Evolutionary conservation across 768 basidiomycete species (phyloP), one percentile per base, ranked within the genome.

Genomic region (Pleurotus giganteus): DNA sequence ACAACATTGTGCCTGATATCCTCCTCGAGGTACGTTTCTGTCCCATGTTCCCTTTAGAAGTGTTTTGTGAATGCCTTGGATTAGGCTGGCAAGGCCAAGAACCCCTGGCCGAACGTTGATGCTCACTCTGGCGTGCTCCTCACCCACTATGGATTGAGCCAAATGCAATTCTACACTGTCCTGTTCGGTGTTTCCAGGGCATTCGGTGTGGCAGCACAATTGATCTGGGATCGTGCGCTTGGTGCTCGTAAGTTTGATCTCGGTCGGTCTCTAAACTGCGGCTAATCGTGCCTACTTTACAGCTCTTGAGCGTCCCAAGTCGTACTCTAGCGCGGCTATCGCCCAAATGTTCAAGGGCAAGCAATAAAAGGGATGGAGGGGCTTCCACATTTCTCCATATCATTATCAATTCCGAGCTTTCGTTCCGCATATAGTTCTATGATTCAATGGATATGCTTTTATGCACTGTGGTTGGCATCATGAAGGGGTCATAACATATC

Each of bases 131-230:
- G 92, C 72, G 91, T 84, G 51, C 83, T 95, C 43, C 74, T 95
- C 19, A 88, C 88, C 26, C 77, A 94, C 73, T 94, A 94, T 65
- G 92, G 92, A 46, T 75, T 96, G 53, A 83, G 80, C 59, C 85
- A 95, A 72, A 94, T 95, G 88, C 83, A 92, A 68, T 98, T 90
- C 81, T 98, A 98, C 77, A 98, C 95, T 61, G 96, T 98, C 54
- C 79, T 97, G 57, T 97, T 97, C 71, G 94, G 94, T 77, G 91
- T 97, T 6, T 95, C 92, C n/a, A 89, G 93, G 67, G 93, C 91
- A 15, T 91, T 93, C 61, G 91, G 91, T 74, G 91, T 93, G 54
- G 83, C 89, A 53, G 85, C 91, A 28, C 93, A 94, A 66, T 78
- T 93, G 60, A 91, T 94, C 61, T 94, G 93, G 93, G 92, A 94